Evolutionary conservation across 1,284 basidiomycete genomes (phyloP), one percentile per base, ranked within the genome.

Genomic region (Hemileia vastatrix): DNA sequence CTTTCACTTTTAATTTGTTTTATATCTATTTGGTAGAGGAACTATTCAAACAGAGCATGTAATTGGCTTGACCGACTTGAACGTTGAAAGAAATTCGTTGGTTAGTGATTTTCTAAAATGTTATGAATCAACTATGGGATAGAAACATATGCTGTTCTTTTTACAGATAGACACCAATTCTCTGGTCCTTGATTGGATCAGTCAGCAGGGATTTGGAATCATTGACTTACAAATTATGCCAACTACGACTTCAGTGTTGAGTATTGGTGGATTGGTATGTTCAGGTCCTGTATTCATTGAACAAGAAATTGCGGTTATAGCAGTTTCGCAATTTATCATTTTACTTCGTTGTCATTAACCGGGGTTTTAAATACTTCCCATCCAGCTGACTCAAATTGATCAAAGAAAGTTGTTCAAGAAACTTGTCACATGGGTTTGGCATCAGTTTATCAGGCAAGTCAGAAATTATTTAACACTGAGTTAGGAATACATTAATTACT

Each of bases 191-290:
- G 77, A 81, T 8, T 96, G 91, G 90, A 82, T 87, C 1, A 80
- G 78, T 54, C 76, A 74, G 13, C 79, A 83, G 64, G 79, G 80
- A 0, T 92, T 84, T 73, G 84, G 85, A 1, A 75, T 96, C 1
- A 79, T 97, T 19, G 95, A 98, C 73, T 81, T 95, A 64, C 95
- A 95, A 72, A 78, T 96, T 18, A 85, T 86, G 68, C 82, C 86
- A 0, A 85, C 57, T 18, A 27, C 31, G 31, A 8, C 43, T 21
- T 59, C 57, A 3, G 57, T 51, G 43, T 18, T 59, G 21, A 36
- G 33, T 36, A 31, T 27, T 2, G 57, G 19, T 24, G 49, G 32
- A 43, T 6, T 59, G 23, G 57, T 59, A 21, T 43, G 57, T 23
- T 19, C 2, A 19, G n/a, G 4, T n/a, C n/a, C n/a, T n/a, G n/a